Conservation (phyloP, 176 grass and related monocot genomes). For the Sorghum bicolor region DNA sequence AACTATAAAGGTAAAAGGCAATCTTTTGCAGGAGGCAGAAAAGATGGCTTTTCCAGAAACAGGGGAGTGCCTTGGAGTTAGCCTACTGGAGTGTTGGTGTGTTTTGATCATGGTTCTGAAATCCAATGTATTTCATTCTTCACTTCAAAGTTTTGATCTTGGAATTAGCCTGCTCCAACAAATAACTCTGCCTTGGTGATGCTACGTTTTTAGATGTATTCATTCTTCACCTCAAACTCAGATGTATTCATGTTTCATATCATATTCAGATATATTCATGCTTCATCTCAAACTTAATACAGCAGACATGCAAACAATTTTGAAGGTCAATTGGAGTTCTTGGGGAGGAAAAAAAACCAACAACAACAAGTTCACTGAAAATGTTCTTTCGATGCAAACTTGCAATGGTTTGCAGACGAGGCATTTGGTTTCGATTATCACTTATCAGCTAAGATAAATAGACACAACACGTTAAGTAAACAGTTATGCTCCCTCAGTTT, state of each 20-base stretch:
- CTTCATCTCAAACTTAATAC: neutral
- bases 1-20: neutral
- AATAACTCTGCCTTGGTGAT: neutral
- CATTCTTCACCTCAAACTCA: neutral
- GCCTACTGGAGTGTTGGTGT: neutral
- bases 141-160: neutral
- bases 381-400: neutral
- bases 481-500: neutral
- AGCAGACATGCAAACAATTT: neutral
- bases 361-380: neutral
- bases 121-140: neutral
- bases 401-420: neutral
- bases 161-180: neutral
- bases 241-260: neutral
- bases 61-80: neutral
- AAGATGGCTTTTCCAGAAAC: neutral
- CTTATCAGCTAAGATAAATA: neutral
- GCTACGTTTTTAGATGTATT: slow-evolving; percentile 7
- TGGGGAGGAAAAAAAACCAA: too few relatives aligned
- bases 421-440: neutral
- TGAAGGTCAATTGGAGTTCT: neutral
- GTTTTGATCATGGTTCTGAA: neutral
- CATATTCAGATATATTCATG: neutral
- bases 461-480: neutral
- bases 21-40: neutral